Evolutionary conservation across 2,329 filamentous ascomycete genomes (phyloP).

Genomic region (Aspergillus tanneri): DNA sequence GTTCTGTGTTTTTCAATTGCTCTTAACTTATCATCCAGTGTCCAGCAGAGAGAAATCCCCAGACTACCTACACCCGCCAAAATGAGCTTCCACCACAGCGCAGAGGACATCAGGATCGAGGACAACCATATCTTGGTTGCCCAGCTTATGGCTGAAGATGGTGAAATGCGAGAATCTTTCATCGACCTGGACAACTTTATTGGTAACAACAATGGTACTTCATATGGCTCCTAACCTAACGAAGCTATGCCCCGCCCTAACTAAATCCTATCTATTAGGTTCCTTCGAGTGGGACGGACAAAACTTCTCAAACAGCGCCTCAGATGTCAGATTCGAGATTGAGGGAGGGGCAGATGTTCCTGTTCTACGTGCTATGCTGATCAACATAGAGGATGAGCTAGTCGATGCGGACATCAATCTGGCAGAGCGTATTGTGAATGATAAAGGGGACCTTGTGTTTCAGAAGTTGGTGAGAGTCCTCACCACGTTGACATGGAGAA

Average conservation of each 20-base stretch:
- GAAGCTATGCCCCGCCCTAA: background rate
- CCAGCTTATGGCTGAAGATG: conserved; percentile 9
- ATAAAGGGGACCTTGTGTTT: conserved; percentile 12
- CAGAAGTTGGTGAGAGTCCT: background rate
- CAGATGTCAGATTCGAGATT: conserved; percentile 12
- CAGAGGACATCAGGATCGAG: conserved; percentile 17
- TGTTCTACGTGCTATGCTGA: conserved; percentile 18
- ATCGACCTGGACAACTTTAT: conserved; percentile 19
- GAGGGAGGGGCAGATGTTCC: conserved; percentile 20
- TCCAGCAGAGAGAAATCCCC: background rate
- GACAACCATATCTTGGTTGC: conserved; percentile 15
- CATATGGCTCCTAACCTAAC: background rate
- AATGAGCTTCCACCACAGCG: conserved; percentile 23
- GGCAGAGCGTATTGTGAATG: conserved; percentile 17
- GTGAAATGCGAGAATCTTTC: conserved; percentile 2
- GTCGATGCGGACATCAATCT: conserved; percentile 17
- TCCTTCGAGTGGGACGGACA: conserved; percentile 18
- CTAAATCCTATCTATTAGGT: conserved; percentile 8
- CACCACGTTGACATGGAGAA: background rate
- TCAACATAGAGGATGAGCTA: background rate
- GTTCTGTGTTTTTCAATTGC: background rate
- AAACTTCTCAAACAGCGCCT: conserved; percentile 15
- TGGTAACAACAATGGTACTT: conserved; percentile 21
- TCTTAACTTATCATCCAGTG: background rate
- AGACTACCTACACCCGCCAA: conserved; percentile 2